A percentile compares a stretch with the other conserved stretches of the same genome.
Conservation (phyloP, 169 alveolate genomes). For the Fabrea salina region DNA sequence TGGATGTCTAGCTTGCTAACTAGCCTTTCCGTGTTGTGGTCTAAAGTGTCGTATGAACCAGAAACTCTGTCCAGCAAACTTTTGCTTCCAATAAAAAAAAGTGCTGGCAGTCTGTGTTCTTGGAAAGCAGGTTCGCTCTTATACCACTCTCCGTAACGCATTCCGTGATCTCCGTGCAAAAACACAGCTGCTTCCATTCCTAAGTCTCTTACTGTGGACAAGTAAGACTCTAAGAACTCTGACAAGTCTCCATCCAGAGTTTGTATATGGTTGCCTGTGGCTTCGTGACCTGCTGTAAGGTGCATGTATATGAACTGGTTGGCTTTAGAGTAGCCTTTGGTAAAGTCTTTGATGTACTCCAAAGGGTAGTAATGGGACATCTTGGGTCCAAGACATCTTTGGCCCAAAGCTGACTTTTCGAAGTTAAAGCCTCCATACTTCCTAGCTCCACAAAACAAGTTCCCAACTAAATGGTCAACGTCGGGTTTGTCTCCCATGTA, state of each 20-base stretch:
- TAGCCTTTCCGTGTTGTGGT: constrained; percentile 3
- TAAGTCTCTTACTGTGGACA: neutral
- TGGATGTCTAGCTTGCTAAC: neutral
- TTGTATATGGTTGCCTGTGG: neutral
- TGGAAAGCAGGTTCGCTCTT: neutral
- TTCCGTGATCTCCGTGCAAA: constrained; percentile 25
- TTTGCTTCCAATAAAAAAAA: neutral
- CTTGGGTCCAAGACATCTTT: neutral
- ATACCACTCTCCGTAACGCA: constrained; percentile 28
- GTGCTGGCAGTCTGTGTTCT: constrained; percentile 19
- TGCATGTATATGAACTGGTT: neutral
- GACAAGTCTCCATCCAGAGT: constrained; percentile 14
- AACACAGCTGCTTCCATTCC: constrained; percentile 1
- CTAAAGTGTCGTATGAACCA: neutral
- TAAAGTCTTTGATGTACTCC: neutral
- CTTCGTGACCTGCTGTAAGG: constrained; percentile 6
- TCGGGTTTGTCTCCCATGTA: neutral
- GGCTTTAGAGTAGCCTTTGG: neutral
- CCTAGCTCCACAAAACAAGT: constrained; percentile 24
- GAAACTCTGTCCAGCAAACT: neutral
- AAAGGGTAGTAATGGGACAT: neutral
- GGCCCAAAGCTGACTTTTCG: neutral
- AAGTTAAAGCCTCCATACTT: neutral
- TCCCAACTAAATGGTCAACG: neutral
- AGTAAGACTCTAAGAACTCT: neutral